phyloP scores from a whole-genome alignment of 805 yeast genomes.

The Starmerella vitae region DNA sequence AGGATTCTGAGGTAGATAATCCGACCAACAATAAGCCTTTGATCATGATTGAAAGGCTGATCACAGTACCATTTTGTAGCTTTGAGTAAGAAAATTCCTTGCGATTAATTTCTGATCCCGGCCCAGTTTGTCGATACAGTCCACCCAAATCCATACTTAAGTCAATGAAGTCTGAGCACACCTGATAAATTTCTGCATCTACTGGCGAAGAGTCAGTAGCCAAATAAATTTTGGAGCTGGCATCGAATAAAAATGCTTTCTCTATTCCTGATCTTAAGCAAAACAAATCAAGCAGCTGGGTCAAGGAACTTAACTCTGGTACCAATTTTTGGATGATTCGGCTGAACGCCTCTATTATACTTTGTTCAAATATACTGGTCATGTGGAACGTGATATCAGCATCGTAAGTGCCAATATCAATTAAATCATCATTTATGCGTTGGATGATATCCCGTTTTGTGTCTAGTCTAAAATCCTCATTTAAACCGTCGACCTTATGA shows the following conservation, averaged over 20 bases:
- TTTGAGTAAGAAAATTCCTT: conserved; percentile 30
- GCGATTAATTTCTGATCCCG: conserved; percentile 3
- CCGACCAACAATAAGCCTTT: conserved; percentile 87
- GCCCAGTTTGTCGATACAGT: conserved; percentile 22
- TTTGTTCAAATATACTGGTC: conserved; percentile 90
- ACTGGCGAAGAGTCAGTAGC: conserved; percentile 95
- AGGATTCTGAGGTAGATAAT: conserved; percentile 55
- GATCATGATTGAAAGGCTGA: conserved; percentile 82
- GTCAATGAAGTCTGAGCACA: conserved; percentile 93
- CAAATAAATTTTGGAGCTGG: conserved; percentile 82
- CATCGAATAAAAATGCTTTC: conserved; percentile 83
- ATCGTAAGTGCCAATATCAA: conserved; percentile 80
- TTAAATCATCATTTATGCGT: conserved; percentile 80
- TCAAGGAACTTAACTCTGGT: conserved; percentile 76
- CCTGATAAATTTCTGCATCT: conserved; percentile 88
- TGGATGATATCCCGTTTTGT: conserved; percentile 96
- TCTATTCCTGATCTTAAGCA: conserved; percentile 85
- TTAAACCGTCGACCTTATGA: conserved; percentile 89
- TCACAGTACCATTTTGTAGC: conserved; percentile 68
- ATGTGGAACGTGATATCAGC: conserved; percentile 82
- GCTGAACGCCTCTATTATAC: conserved; percentile 89
- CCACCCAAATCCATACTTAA: conserved; percentile 73
- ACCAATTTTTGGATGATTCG: conserved; percentile 84
- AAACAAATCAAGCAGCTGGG: conserved; percentile 73
- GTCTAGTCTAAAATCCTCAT: conserved; percentile 86